phyloP scores from a whole-genome alignment of 768 basidiomycete species.

The Boletales sp. region DNA sequence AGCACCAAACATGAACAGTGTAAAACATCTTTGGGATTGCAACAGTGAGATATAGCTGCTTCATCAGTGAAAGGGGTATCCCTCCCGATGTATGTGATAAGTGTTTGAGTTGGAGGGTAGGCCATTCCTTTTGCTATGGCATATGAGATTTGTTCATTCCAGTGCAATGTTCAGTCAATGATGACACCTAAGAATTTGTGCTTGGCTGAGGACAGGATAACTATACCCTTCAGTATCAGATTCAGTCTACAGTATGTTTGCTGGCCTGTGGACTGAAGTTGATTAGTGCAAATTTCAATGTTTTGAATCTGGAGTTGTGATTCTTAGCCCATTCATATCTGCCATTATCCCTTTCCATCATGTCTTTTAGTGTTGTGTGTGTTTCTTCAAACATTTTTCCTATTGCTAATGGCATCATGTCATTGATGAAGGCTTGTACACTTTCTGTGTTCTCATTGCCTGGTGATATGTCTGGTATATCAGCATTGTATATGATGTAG shows the following conservation, averaged over 20 bases:
- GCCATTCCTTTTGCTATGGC: not conserved
- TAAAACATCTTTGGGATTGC: slow-evolving; percentile 33
- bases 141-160: not conserved
- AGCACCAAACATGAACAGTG: slow-evolving; percentile 23
- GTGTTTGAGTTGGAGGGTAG: not conserved
- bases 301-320: too few relatives aligned
- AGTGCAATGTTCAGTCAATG: not conserved
- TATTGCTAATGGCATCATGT: slow-evolving; percentile 23
- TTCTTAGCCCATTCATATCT: too few relatives aligned
- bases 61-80: slow-evolving; percentile 8
- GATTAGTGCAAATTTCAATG: too few relatives aligned
- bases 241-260: too few relatives aligned
- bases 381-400: slow-evolving; percentile 2
- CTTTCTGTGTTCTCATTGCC: slow-evolving; percentile 5
- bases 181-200: not conserved
- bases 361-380: too few relatives aligned
- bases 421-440: slow-evolving; percentile 28
- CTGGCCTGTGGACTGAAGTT: too few relatives aligned
- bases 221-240: too few relatives aligned
- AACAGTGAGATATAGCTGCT: too few relatives aligned
- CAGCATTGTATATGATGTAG: slow-evolving; percentile 32
- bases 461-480: slow-evolving; percentile 7
- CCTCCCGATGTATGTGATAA: slow-evolving; percentile 11
- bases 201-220: too few relatives aligned
- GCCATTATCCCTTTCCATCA: too few relatives aligned